Percentiles rank a stretch among this genome's conserved stretches.
These are phyloP conservation scores for Grosmannia huntii DNA, from an alignment of 2,329 filamentous ascomycete genomes.

Conservation along the genomic window DNA sequence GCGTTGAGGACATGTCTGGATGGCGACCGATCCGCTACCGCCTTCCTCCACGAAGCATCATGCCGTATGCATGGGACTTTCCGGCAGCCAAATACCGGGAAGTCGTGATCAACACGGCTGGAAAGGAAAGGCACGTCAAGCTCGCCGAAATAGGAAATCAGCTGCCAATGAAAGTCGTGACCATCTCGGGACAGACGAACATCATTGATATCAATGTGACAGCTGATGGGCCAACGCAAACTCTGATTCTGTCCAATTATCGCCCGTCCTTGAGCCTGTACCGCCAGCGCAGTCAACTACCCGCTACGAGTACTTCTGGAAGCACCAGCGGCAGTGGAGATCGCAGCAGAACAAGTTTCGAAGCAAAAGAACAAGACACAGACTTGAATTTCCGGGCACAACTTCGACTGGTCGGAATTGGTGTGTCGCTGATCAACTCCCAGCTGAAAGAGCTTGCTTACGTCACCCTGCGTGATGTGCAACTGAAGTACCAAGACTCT, in stretches of 20 bases:
- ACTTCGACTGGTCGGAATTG: slow-evolving; percentile 76
- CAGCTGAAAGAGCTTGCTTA: slow-evolving; percentile 90
- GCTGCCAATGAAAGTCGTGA: slow-evolving; percentile 80
- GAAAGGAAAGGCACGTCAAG: slow-evolving; percentile 82
- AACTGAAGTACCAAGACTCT: slow-evolving; percentile 88
- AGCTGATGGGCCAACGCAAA: slow-evolving; percentile 90
- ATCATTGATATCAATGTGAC: slow-evolving; percentile 95
- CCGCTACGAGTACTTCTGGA: slow-evolving; percentile 34
- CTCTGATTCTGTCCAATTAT: slow-evolving; percentile 86
- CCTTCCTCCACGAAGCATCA: slow-evolving; percentile 85
- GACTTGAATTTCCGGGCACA: slow-evolving; percentile 82
- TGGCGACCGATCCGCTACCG: slow-evolving; percentile 92
- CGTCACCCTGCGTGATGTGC: slow-evolving; percentile 80
- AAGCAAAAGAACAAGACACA: slow-evolving; percentile 85
- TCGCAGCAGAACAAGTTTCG: slow-evolving; percentile 53
- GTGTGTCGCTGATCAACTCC: slow-evolving; percentile 84
- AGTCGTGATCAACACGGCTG: slow-evolving; percentile 66
- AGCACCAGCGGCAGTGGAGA: slow-evolving; percentile 12
- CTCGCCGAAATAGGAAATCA: slow-evolving; percentile 93
- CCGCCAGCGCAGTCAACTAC: slow-evolving; percentile 34
- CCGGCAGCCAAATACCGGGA: slow-evolving; percentile 95
- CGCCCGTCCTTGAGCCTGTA: slow-evolving; percentile 89
- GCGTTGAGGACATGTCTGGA: slow-evolving; percentile 66
- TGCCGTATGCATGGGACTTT: slow-evolving; percentile 99
- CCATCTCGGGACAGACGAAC: slow-evolving; percentile 57